A percentile compares a stretch with the other conserved stretches of the same genome.
phyloP scores from a whole-genome alignment of 257 asterid genomes.

The Penstemon barbatus region DNA sequence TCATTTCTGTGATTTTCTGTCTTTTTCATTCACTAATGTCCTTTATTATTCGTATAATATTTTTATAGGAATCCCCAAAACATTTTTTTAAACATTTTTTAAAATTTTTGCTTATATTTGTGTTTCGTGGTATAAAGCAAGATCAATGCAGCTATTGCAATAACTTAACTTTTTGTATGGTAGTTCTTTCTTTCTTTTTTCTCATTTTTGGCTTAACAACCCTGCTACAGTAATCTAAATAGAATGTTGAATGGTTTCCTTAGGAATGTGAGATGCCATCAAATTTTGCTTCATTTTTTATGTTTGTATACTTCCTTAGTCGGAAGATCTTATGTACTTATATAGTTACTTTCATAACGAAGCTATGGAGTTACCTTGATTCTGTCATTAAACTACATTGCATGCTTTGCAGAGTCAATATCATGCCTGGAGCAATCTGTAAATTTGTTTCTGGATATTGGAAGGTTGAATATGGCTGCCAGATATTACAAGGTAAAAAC shows the following conservation, averaged over 20 bases:
- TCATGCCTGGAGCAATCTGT: slow-evolving; percentile 79
- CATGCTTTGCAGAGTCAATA: slow-evolving; percentile 67
- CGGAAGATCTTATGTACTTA: neutral
- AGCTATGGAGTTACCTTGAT: slow-evolving; percentile 2
- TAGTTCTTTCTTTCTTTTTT: too few relatives aligned
- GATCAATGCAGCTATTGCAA: neutral
- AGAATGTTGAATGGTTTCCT: slow-evolving; percentile 3
- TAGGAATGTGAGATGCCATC: neutral
- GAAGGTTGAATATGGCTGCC: slow-evolving; percentile 83
- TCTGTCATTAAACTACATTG: slow-evolving; percentile 18
- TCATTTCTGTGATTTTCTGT: neutral
- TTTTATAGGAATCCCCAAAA: too few relatives aligned
- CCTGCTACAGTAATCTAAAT: slow-evolving; percentile 11
- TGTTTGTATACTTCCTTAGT: slow-evolving; percentile 8
- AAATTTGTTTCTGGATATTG: slow-evolving; percentile 76
- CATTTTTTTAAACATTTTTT: too few relatives aligned
- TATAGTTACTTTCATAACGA: slow-evolving; percentile 5
- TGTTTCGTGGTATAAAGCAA: slow-evolving; percentile 1
- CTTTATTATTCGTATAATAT: too few relatives aligned
- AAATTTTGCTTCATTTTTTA: neutral
- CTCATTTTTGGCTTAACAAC: neutral
- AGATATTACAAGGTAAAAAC: slow-evolving; percentile 80
- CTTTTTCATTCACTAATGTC: neutral
- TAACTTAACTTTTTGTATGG: neutral
- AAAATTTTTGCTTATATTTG: neutral